Conservation (phyloP, 148 eudicot genomes). For the Agrostemma githago region DNA sequence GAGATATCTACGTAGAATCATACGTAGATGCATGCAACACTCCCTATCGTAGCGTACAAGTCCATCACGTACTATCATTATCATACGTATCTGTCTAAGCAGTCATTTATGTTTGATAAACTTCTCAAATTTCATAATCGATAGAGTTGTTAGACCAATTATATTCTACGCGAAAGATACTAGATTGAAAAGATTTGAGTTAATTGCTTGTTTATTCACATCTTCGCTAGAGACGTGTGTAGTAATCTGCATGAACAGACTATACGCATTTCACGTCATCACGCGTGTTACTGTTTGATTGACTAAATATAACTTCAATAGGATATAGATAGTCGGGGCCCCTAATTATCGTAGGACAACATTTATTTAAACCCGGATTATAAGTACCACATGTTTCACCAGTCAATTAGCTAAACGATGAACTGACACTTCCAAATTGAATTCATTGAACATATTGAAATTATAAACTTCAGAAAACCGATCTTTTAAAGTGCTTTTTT, state of each 20-base stretch:
- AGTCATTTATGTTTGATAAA: neutral
- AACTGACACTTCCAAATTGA: no score
- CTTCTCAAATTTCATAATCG: neutral
- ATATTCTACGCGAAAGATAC: neutral
- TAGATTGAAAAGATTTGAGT: neutral
- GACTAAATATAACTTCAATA: neutral
- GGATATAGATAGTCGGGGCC: no score
- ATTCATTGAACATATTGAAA: no score
- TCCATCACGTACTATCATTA: neutral
- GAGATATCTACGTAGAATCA: no score
- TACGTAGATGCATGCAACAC: neutral
- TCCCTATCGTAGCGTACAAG: neutral
- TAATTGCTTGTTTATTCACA: neutral
- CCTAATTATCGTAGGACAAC: no score
- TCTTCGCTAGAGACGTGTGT: conserved; percentile 10
- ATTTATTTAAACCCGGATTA: no score
- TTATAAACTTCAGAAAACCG: no score
- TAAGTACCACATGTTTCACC: no score
- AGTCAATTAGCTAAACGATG: no score
- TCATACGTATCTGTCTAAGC: neutral
- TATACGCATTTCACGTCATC: conserved; percentile 8
- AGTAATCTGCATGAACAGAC: neutral
- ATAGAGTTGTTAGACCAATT: neutral
- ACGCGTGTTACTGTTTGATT: conserved; percentile 13
- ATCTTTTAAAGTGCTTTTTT: no score